A percentile compares a stretch with the other conserved stretches of the same genome.
Conservation (phyloP, 1,284 basidiomycete genomes). For the Ceratobasidium sp. region DNA sequence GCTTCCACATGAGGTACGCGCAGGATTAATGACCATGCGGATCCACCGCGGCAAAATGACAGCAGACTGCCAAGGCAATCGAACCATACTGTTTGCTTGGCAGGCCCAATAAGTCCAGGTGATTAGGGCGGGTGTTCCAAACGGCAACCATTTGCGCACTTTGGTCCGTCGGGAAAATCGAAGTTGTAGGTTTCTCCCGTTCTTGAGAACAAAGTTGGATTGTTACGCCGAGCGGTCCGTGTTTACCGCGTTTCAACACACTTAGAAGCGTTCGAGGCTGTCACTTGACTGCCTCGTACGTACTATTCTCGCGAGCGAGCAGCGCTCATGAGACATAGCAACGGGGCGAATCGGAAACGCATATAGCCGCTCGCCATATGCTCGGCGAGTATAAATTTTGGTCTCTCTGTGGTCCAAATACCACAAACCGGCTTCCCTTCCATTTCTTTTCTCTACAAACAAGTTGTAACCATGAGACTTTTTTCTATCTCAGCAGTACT, state of each 20-base stretch:
- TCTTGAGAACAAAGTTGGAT: not conserved
- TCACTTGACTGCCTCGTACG: constrained; percentile 28
- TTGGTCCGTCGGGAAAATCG: constrained; percentile 13
- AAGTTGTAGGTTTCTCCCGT: not conserved
- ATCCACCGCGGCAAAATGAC: constrained; percentile 12
- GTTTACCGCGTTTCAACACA: not conserved
- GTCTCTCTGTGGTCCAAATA: not conserved
- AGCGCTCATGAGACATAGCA: not conserved
- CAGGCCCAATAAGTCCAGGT: not conserved
- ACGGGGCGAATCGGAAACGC: not conserved
- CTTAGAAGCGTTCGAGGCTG: not conserved
- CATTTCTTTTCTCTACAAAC: not conserved
- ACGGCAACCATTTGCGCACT: not conserved
- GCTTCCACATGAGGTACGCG: no score
- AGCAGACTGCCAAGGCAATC: not conserved
- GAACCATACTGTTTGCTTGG: constrained; percentile 8
- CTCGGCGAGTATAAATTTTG: constrained; percentile 5
- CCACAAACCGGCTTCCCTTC: not conserved
- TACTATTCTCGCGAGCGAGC: not conserved
- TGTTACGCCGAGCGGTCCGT: constrained; percentile 13
- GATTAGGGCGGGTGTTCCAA: not conserved
- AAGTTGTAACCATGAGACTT: constrained; percentile 13
- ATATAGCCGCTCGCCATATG: not conserved
- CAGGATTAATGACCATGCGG: not conserved
- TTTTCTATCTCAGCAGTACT: constrained; percentile 29